phyloP scores from a whole-genome alignment of 2,329 filamentous ascomycete species.

The Cordyceps sp. region DNA sequence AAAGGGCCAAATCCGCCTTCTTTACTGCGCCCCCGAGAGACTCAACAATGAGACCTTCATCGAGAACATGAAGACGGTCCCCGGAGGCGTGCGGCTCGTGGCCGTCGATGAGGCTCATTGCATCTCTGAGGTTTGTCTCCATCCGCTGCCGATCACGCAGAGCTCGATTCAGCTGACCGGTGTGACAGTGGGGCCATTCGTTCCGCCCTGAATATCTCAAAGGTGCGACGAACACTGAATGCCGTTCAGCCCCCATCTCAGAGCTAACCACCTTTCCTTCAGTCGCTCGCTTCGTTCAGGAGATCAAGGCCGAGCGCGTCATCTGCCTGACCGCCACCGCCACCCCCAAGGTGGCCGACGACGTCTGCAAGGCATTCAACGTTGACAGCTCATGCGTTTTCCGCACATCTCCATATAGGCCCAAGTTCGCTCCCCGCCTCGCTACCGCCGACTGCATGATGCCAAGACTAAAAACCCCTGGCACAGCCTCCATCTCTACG shows the following conservation, averaged over 20 bases:
- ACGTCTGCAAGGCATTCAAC: constrained; percentile 34
- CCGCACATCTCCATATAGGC: constrained; percentile 39
- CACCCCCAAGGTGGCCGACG: constrained; percentile 35
- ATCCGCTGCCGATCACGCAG: neutral
- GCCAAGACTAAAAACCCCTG: constrained; percentile 5
- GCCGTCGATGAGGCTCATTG: constrained; percentile 43
- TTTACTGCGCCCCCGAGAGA: constrained; percentile 43
- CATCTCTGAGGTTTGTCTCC: constrained; percentile 22
- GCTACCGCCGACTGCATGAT: neutral
- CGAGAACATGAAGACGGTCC: constrained; percentile 33
- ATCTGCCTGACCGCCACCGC: constrained; percentile 45
- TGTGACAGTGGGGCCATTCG: constrained; percentile 26
- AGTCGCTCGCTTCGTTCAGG: constrained; percentile 36
- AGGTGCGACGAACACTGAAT: constrained; percentile 16
- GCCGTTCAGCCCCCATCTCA: constrained; percentile 4
- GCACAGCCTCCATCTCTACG: constrained; percentile 30
- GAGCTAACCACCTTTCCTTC: constrained; percentile 1
- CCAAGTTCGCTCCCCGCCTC: constrained; percentile 20
- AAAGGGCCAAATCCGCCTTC: constrained; percentile 29
- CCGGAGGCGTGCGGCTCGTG: constrained; percentile 37
- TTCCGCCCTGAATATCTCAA: constrained; percentile 35
- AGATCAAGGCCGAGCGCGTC: constrained; percentile 39
- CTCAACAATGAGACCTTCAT: constrained; percentile 46
- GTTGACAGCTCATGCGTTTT: constrained; percentile 31
- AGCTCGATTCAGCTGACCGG: constrained; percentile 3